Evolutionary conservation across 2,329 filamentous ascomycete genomes (phyloP), one percentile per base, ranked within the genome.

Genomic region (Colletotrichum limetticola): DNA sequence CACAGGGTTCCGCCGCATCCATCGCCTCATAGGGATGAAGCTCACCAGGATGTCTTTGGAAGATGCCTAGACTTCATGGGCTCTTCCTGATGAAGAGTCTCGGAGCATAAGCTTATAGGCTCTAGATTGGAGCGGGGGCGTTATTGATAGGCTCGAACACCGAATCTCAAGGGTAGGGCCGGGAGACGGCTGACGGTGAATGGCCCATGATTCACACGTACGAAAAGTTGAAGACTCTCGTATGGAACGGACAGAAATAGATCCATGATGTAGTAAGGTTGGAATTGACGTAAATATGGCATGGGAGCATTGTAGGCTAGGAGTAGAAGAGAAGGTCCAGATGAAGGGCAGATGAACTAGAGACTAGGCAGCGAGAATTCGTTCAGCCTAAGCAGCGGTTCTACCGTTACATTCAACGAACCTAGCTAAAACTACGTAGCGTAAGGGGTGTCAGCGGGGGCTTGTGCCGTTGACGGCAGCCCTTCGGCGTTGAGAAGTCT

Each of bases 1-100:
- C 28, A 22, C n/a, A n/a, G 32, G 22, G 30, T 14, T n/a, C 22
- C n/a, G n/a, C 19, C n/a, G 55, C 32, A 60, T 42, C n/a, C 57
- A n/a, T 60, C 57, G 57, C 57, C 57, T 60, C 57, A 60, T 37
- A 60, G n/a, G 57, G 42, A 49, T 49, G 19, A 49, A 9, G n/a
- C n/a, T 11, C 3, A 32, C 57, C 37, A 26, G 57, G 12, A 16
- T 60, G 14, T 1, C 19, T 14, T 26, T 32, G n/a, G 12, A 24
- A 26, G 57, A 11, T 60, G 57, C 32, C 57, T 42, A 42, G 28
- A 57, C 26, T 11, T 11, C 2, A 57, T n/a, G 14, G 53, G 22
- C 16, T 28, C 19, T 4, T 32, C 24, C 11, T n/a, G 2, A 11
- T 32, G 26, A 32, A n/a, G 24, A n/a, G 55, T 5, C 19, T 7